These are phyloP conservation scores for Ulota crispa DNA, from an alignment of 225 moss, liverwort and hornwort species.

Conservation along the genomic window DNA sequence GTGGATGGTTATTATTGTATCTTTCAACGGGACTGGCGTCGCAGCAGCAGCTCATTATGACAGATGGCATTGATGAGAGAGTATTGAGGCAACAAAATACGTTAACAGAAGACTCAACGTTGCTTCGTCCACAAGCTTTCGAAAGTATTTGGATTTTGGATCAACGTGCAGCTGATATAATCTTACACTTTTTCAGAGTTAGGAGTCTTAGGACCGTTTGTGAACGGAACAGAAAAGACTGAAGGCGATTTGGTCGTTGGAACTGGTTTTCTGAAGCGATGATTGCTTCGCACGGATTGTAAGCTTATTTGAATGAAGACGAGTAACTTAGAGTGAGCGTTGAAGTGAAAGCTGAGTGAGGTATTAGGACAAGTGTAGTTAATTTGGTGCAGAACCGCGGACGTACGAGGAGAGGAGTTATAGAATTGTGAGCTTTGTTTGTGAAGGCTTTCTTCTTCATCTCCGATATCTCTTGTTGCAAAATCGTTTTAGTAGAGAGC, in stretches of 20 bases:
- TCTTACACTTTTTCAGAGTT: background rate
- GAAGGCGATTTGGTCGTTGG: background rate
- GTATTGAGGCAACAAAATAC: background rate
- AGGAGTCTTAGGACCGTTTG: slow-evolving; percentile 13
- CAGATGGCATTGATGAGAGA: slow-evolving; percentile 25
- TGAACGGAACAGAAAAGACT: background rate
- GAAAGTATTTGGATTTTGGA: background rate
- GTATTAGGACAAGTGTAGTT: background rate
- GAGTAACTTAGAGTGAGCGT: background rate
- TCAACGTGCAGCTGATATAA: background rate
- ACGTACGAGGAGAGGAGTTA: background rate
- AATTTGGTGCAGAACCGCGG: background rate
- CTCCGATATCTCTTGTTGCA: background rate
- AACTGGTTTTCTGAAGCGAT: background rate
- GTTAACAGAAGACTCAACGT: background rate
- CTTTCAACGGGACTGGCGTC: background rate
- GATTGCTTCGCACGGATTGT: background rate
- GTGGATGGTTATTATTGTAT: background rate
- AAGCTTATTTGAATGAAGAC: background rate
- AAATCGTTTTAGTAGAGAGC: background rate
- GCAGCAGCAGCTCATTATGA: background rate
- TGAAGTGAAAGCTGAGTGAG: background rate
- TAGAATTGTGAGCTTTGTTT: slow-evolving; percentile 7
- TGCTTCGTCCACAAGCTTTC: slow-evolving; percentile 37
- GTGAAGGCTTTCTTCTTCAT: background rate